Base-by-base conservation (phyloP, 176 grass and related monocot genomes). In the Aegilops speltoides region DNA sequence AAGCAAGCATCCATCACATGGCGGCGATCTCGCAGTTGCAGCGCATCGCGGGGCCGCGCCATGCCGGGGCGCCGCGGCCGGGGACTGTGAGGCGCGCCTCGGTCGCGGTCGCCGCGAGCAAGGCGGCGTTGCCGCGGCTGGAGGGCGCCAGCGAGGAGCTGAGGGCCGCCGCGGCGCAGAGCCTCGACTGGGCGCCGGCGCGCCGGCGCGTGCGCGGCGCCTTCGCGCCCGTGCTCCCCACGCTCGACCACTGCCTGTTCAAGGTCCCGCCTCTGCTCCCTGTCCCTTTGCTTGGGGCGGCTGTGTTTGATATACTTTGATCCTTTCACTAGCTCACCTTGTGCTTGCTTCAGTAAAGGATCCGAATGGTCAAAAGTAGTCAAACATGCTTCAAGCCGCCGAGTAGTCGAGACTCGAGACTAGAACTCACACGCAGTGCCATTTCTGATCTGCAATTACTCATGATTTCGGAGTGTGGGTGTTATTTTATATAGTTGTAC, bases 231-330 rank as follows among this genome's bases (percentile, higher is more conserved):
- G 89, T 95, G 76, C 96, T 95, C 34, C 81, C 76, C 62, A 83
- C 88, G 37, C 93, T 98, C 67, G 96, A 98, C 60, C 93, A 98
- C 79, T 91, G 75, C 89, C 87, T 98, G 26, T 98, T 98, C 89
- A 93, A 98, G 96, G 96, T 92, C n/a, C 40, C 82, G 29, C 64
- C 20, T 59, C 69, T 36, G 1, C 0, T 54, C 73, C 50, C 1
- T 13, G 56, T 59, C 50, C 36, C 22, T 22, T 83, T 12, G 43
- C 26, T 64, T 72, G 65, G 73, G 73, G 43, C 86, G 12, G 7
- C 43, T 76, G 24, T 22, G 33, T 37, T 83, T 83, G n/a, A n/a
- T n/a, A n/a, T n/a, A n/a, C n/a, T n/a, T n/a, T n/a, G 52, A 41
- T 73, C 14, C 68, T 73, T 46, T 33, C 64, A 1, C 65, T 80